Evolutionary conservation across 78 protist species (phyloP), one percentile per base, ranked within the genome.

Genomic region (Tieghemostelium lacteum): DNA sequence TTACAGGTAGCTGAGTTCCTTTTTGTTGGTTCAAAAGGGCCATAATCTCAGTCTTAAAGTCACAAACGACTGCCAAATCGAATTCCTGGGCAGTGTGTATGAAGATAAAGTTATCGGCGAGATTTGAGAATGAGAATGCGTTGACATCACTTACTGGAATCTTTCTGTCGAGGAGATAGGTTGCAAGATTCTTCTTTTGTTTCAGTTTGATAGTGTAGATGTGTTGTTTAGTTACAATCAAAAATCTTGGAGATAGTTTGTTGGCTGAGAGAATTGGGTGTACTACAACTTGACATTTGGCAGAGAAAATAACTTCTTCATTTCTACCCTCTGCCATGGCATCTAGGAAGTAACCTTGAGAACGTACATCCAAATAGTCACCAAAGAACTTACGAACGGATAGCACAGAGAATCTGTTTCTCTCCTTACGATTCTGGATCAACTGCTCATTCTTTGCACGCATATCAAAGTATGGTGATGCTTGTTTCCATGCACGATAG

Each of bases 291-390:
- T 87, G 93, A 17, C 75, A 65, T 60, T 87, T 87, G 58, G 74
- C 72, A 3, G 93, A 87, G 75, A 87, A 87, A 52, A 87, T 64
- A 42, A 87, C 86, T 2, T 75, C 88, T 70, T 87, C 93, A 37
- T 64, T 61, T 36, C 93, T 45, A 69, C 93, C 93, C 24, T 75
- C 88, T 14, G 88, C 93, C 93, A 87, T 87, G 6, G 86, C 85
- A 45, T 75, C 93, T 28, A 87, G 67, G 57, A 87, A 45, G 57
- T 87, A 75, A 24, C 28, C 62, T 60, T 87, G 93, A n/a, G 88
- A 52, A 67, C 86, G 77, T 2, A 87, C 86, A 28, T 76, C 93
- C 17, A 87, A 60, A 63, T 87, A 87, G 26, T 87, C 93, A 58
- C 93, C 93, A 49, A 63, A 87, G 34, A 37, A 87, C 62, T 87